These are phyloP conservation scores for Corynascus novoguineensis DNA, from an alignment of 495 filamentous ascomycete genomes.

Conservation along the genomic window DNA sequence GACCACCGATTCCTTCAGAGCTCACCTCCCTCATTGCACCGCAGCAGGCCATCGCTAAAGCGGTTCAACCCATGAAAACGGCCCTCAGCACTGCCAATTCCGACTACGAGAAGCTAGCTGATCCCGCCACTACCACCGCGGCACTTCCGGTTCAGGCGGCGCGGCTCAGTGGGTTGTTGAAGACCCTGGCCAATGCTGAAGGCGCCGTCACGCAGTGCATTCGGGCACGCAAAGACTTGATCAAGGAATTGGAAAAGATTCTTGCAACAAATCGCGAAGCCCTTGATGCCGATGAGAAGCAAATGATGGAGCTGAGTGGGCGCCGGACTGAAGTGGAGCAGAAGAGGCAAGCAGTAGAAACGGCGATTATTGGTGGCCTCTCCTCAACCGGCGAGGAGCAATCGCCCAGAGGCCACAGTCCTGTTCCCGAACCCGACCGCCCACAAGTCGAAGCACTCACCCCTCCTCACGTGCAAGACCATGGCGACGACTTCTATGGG, in stretches of 20 bases:
- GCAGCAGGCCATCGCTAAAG: constrained; percentile 67
- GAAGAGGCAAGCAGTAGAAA: constrained; percentile 81
- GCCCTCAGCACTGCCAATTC: constrained; percentile 61
- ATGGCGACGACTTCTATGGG: constrained; percentile 22
- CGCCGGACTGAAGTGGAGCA: constrained; percentile 62
- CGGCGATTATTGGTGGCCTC: constrained; percentile 77
- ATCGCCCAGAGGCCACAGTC: constrained; percentile 36
- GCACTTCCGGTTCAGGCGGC: constrained; percentile 85
- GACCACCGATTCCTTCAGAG: constrained; percentile 63
- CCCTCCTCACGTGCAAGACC: constrained; percentile 50
- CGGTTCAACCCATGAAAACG: constrained; percentile 54
- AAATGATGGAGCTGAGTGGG: constrained; percentile 52
- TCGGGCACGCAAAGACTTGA: constrained; percentile 71
- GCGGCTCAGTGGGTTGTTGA: constrained; percentile 77
- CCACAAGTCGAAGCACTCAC: constrained; percentile 82
- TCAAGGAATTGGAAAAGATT: constrained; percentile 76
- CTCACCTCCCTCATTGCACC: constrained; percentile 66
- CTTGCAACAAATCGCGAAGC: constrained; percentile 67
- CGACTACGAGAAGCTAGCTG: constrained; percentile 77
- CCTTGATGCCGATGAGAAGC: constrained; percentile 60
- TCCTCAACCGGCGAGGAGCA: constrained; percentile 44
- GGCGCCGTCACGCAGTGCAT: constrained; percentile 84
- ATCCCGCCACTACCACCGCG: constrained; percentile 59
- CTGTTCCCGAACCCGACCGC: constrained; percentile 49
- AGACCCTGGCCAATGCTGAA: constrained; percentile 84